phyloP scores from a whole-genome alignment of 176 grass and related monocot species.

The Pontederia crassipes region DNA sequence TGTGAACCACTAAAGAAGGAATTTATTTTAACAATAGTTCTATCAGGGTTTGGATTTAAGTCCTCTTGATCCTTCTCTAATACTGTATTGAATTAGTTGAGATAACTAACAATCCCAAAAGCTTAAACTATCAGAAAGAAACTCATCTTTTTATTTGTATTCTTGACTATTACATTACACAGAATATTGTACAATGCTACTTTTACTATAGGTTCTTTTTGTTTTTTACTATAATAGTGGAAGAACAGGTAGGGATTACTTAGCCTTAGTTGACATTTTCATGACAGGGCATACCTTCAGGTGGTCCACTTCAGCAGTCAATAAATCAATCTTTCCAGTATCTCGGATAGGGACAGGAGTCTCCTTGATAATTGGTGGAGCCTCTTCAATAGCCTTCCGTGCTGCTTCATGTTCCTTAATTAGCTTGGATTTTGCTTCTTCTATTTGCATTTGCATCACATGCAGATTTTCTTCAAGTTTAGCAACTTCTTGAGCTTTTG shows the following conservation, averaged over 20 bases:
- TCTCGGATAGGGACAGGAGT: conserved; percentile 80
- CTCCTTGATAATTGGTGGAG: conserved; percentile 90
- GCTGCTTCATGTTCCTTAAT: conserved; percentile 85
- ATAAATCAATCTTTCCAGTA: conserved; percentile 66
- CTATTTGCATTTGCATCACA: conserved; percentile 66
- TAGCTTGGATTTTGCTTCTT: conserved; percentile 56
- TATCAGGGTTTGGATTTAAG: no score
- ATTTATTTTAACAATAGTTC: no score
- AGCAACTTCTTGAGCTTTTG: conserved; percentile 79
- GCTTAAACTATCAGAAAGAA: no score
- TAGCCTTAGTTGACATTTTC: conserved; percentile 6
- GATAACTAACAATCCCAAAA: no score
- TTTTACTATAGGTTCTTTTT: no score
- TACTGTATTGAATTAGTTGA: no score
- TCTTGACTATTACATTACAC: no score
- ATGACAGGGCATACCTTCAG: conserved; percentile 42
- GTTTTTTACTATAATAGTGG: no score
- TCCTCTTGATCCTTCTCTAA: no score
- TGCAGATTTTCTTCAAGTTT: conserved; percentile 72
- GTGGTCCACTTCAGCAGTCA: conserved; percentile 58
- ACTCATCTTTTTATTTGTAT: no score
- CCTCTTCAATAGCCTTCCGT: conserved; percentile 94
- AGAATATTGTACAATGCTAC: no score
- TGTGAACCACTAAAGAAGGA: no score
- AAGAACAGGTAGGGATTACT: conserved; percentile 3